Evolutionary conservation across 2,329 filamentous ascomycete genomes (phyloP).

Genomic region (Paraphoma chrysanthemicola): DNA sequence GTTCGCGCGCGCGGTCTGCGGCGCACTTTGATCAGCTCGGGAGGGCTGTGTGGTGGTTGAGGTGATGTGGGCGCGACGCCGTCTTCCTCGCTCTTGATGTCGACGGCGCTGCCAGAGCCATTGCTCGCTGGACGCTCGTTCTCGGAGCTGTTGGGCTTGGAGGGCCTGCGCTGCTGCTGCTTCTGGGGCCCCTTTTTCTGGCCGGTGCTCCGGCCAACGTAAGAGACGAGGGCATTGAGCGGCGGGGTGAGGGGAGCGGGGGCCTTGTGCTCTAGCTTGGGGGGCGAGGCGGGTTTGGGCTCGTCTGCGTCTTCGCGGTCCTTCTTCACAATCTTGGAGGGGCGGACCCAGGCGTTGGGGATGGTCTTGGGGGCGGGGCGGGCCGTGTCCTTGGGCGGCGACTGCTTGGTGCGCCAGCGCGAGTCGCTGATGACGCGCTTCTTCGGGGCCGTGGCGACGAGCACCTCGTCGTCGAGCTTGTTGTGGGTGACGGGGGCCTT

Average conservation of each 20-base stretch:
- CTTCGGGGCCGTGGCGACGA: slow-evolving; percentile 71
- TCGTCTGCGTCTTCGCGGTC: slow-evolving; percentile 12
- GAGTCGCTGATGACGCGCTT: slow-evolving; percentile 94
- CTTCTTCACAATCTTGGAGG: slow-evolving; percentile 37
- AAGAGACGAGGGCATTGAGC: slow-evolving; percentile 31
- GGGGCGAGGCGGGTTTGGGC: slow-evolving; percentile 12
- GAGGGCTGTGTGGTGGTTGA: slow-evolving; percentile 21
- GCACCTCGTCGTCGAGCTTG: slow-evolving; percentile 53
- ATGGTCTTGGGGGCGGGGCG: slow-evolving; percentile 44
- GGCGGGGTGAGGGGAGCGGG: slow-evolving; percentile 19
- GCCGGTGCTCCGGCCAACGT: slow-evolving; percentile 34
- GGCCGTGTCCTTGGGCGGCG: slow-evolving; percentile 40
- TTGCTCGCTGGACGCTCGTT: slow-evolving; percentile 44
- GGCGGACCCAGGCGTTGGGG: slow-evolving; percentile 49
- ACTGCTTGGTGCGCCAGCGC: slow-evolving; percentile 74
- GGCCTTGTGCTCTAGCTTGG: slow-evolving; percentile 13
- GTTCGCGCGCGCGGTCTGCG: slow-evolving; percentile 34
- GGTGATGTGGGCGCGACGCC: slow-evolving; percentile 26
- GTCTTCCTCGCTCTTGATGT: slow-evolving; percentile 27
- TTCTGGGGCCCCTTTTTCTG: slow-evolving; percentile 31
- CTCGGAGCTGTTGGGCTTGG: slow-evolving; percentile 38
- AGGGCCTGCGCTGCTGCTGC: slow-evolving; percentile 27
- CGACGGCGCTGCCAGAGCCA: slow-evolving; percentile 39
- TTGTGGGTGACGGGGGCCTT: slow-evolving; percentile 41
- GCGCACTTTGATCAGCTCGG: slow-evolving; percentile 37